phyloP scores from a whole-genome alignment of 192 early-diverging fungal genomes.

The Coemansia sp. region DNA sequence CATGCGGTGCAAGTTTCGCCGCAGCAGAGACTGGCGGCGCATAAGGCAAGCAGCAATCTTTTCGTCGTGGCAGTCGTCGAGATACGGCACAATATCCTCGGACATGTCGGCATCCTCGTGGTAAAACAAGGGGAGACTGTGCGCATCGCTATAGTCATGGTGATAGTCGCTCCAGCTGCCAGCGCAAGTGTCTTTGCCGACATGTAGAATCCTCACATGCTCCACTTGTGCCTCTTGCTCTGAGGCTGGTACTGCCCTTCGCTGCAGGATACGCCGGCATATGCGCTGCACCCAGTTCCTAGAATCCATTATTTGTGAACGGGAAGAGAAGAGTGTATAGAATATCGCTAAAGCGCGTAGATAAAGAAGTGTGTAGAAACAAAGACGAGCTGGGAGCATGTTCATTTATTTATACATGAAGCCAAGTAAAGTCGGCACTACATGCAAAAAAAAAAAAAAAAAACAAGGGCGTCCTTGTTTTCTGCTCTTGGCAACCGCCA shows the following conservation, averaged over 20 bases:
- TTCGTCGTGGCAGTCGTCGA: conserved; percentile 41
- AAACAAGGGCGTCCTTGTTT: not conserved
- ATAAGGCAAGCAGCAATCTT: conserved; percentile 30
- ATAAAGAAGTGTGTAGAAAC: not conserved
- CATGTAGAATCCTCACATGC: conserved; percentile 12
- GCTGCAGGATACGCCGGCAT: conserved; percentile 8
- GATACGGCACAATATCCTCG: conserved; percentile 29
- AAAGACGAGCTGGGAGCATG: not conserved
- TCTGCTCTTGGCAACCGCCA: not conserved
- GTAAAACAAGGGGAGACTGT: not conserved
- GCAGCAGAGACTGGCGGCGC: conserved; percentile 18
- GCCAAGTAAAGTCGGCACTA: too few relatives aligned
- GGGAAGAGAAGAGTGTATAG: not conserved
- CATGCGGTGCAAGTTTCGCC: conserved; percentile 15
- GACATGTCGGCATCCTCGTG: not conserved
- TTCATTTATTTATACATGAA: not conserved
- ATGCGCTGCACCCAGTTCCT: conserved; percentile 11
- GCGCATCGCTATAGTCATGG: not conserved
- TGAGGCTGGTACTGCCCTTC: not conserved
- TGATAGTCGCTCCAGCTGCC: conserved; percentile 3
- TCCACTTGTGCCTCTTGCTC: not conserved
- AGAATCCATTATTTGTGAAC: not conserved
- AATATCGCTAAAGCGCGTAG: not conserved
- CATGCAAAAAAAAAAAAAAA: not conserved
- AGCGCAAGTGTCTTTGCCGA: conserved; percentile 15